A percentile compares a stretch with the other conserved stretches of the same genome.
Conservation (phyloP, 2,329 filamentous ascomycete species). For the Epichloe bromicola region DNA sequence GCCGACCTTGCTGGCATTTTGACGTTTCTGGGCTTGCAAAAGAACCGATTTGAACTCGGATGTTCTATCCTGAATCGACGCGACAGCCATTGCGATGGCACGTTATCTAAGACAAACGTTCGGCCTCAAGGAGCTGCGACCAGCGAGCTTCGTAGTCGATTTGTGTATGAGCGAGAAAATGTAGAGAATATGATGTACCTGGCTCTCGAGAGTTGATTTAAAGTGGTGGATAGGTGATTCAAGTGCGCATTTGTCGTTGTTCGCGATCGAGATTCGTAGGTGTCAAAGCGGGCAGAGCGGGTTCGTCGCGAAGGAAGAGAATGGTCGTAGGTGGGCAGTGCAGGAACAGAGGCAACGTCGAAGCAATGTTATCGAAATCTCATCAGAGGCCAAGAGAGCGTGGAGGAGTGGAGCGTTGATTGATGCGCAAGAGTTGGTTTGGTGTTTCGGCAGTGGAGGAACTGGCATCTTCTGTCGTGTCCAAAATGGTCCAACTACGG, state of each 20-base stretch:
- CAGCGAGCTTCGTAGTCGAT: conserved; percentile 18
- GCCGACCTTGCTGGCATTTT: conserved; percentile 63
- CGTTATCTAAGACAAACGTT: background rate
- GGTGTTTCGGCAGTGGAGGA: conserved; percentile 1
- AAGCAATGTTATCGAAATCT: background rate
- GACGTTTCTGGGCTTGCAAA: conserved; percentile 67
- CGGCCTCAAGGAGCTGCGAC: conserved; percentile 16
- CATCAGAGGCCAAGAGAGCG: background rate
- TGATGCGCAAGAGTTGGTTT: background rate
- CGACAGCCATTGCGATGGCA: conserved; percentile 40
- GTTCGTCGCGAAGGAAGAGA: background rate
- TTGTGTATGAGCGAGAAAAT: background rate
- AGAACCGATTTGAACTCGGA: conserved; percentile 90
- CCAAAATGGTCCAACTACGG: no score
- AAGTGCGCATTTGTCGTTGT: background rate
- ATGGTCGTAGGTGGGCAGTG: background rate
- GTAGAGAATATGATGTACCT: background rate
- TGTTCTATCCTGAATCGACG: conserved; percentile 91
- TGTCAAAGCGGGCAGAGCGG: background rate
- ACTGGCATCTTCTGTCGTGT: background rate
- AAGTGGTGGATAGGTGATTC: no score
- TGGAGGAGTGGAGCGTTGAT: background rate
- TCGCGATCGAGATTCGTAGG: background rate
- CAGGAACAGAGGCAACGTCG: background rate
- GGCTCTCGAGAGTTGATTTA: background rate